Conservation (phyloP, 176 grass and related monocot genomes). For the Musa itinerans region DNA sequence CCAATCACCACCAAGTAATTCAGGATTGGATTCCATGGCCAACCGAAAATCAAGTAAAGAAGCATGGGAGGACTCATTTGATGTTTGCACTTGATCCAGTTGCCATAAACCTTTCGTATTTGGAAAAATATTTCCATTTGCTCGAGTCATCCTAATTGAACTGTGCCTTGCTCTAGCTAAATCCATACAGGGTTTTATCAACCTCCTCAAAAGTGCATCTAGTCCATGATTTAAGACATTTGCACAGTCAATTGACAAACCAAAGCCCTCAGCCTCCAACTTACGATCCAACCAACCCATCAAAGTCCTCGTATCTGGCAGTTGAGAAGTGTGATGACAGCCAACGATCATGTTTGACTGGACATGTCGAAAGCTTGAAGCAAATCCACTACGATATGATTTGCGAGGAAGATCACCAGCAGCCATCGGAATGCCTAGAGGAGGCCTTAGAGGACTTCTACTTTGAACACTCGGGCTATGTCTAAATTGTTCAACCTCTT, state of each 20-base stretch:
- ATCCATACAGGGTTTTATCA: constrained; percentile 49
- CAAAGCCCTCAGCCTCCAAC: constrained; percentile 42
- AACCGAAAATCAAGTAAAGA: constrained; percentile 42
- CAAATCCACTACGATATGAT: neutral
- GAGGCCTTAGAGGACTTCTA: constrained; percentile 38
- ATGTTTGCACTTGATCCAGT: neutral
- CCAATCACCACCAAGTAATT: constrained; percentile 51
- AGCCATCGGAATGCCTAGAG: constrained; percentile 37
- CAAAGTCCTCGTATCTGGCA: constrained; percentile 48
- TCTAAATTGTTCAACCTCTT: constrained; percentile 73
- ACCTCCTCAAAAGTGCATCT: constrained; percentile 38
- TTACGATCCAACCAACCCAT: constrained; percentile 35
- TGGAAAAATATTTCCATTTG: constrained; percentile 19
- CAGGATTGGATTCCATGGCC: constrained; percentile 43
- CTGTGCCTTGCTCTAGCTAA: constrained; percentile 43
- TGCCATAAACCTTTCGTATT: constrained; percentile 15
- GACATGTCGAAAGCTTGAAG: neutral
- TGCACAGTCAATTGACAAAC: constrained; percentile 32
- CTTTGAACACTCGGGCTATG: constrained; percentile 54
- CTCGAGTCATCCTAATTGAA: neutral
- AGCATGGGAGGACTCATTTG: constrained; percentile 9
- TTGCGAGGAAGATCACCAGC: neutral
- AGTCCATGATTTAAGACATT: constrained; percentile 61
- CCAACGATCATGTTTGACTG: neutral
- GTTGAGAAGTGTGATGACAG: constrained; percentile 17